Evolutionary conservation across 2,329 filamentous ascomycete species (phyloP).

Genomic region (Colletotrichum lentis): DNA sequence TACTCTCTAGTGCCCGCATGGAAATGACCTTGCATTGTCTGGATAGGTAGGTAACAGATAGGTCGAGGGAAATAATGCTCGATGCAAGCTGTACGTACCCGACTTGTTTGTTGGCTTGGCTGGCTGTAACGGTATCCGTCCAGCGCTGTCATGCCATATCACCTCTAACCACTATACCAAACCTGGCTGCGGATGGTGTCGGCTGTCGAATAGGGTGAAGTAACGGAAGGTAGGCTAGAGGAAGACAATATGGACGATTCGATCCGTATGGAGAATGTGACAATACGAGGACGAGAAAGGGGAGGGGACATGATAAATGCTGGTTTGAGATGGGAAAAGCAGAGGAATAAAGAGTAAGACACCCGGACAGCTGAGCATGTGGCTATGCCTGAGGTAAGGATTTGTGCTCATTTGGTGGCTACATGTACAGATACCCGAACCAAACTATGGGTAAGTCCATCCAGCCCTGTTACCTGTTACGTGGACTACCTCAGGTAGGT

Average conservation of each 20-base stretch:
- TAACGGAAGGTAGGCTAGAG: too few species aligned
- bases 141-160: background rate
- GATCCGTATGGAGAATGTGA: background rate
- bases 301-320: background rate
- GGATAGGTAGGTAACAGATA: too few species aligned
- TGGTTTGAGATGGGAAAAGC: constrained; percentile 3
- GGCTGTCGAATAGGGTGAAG: too few species aligned
- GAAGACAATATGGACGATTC: too few species aligned
- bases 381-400: too few species aligned
- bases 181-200: too few species aligned
- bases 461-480: background rate
- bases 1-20: background rate
- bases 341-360: background rate
- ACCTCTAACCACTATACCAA: too few species aligned
- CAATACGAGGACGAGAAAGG: background rate
- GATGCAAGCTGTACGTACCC: constrained; percentile 1
- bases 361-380: background rate
- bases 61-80: too few species aligned
- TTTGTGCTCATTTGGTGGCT: constrained; percentile 36
- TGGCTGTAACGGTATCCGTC: background rate
- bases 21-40: background rate
- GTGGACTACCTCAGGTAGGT: background rate
- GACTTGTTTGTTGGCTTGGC: background rate
- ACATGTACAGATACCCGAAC: background rate
- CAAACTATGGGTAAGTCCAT: background rate